Base-by-base conservation (phyloP, 345 rosid genomes). In the Trapa bicornis region DNA sequence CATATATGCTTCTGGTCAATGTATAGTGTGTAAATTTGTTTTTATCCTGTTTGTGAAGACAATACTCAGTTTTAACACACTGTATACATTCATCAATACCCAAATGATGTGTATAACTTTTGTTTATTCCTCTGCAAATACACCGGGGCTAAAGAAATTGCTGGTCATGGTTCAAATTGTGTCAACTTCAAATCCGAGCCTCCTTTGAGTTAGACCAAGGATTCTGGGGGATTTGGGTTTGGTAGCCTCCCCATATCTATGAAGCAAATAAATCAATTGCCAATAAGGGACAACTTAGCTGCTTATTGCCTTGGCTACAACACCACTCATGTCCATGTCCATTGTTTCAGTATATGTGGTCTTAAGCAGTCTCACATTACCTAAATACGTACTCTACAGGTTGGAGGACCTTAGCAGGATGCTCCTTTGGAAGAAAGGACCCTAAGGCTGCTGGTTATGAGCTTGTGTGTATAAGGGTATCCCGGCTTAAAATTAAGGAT, bases 391-490 rank as follows among this genome's bases (percentile, higher is more conserved):
- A 65, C 12, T 56, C 14, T 37, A 17, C 77, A 89, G 96, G 96
- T 92, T 60, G 97, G 97, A 37, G 98, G 97, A 64, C 96, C 98
- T 33, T 84, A 85, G 54, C 90, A 97, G 98, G 90, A 90, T 69
- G 93, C 90, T 75, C 96, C 90, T 5, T 74, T 90, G 39, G 98
- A 75, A 88, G 98, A 79, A 93, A 87, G 70, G 98, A 93, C 79
- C 87, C 98, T 9, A 93, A 66, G 63, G 83, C 87, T 15, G 94
- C 29, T 45, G 75, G 83, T 71, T 73, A 66, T 10, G 91, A 72
- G 48, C 82, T 22, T 22, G 29, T 22, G 29, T 22, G 29, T 22
- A 22, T 22, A 22, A 22, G 29, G 29, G 29, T 22, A 22, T 22
- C 29, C 29, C 29, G 29, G 29, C 29, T 87, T 0, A 87, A 84